A percentile compares a stretch with the other conserved stretches of the same genome.
Evolutionary conservation across 1,139 yeast genomes (phyloP).

Genomic region (Yamadazyma atmosphaerica): DNA sequence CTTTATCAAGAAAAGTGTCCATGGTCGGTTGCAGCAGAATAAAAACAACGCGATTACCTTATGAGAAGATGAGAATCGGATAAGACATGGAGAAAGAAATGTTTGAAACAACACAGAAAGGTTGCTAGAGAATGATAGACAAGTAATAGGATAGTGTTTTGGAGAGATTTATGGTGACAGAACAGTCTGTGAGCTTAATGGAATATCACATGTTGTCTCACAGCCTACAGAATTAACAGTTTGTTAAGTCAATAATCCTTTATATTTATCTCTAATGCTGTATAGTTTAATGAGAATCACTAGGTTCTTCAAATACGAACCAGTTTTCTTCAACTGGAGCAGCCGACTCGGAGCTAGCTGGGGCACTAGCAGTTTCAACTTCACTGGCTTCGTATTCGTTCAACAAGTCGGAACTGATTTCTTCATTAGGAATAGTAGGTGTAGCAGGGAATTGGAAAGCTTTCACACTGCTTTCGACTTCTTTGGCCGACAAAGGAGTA

Average conservation of each 20-base stretch:
- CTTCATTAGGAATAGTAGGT: conserved; percentile 71
- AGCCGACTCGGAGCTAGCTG: conserved; percentile 38
- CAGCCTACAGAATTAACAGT: no score
- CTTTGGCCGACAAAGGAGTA: conserved; percentile 68
- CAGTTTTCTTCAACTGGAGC: conserved; percentile 69
- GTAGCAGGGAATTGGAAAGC: conserved; percentile 78
- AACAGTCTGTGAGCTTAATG: no score
- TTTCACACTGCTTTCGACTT: conserved; percentile 77
- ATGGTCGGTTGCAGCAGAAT: no score
- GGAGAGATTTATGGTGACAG: no score
- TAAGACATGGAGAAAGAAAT: no score
- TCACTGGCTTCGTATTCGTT: conserved; percentile 70
- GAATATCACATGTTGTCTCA: no score
- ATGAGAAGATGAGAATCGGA: no score
- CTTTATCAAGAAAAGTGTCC: conserved; percentile 18
- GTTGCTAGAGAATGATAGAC: no score
- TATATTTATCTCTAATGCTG: background rate
- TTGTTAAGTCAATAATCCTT: no score
- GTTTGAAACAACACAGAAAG: no score
- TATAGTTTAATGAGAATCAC: conserved; percentile 53
- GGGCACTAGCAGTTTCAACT: conserved; percentile 59
- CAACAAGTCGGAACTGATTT: conserved; percentile 73
- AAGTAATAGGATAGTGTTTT: no score
- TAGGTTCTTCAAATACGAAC: conserved; percentile 79
- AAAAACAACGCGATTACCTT: no score